A percentile compares a stretch with the other conserved stretches of the same genome.
phyloP scores from a whole-genome alignment of 352 stramenopile genomes.

The Phytopythium litorale region DNA sequence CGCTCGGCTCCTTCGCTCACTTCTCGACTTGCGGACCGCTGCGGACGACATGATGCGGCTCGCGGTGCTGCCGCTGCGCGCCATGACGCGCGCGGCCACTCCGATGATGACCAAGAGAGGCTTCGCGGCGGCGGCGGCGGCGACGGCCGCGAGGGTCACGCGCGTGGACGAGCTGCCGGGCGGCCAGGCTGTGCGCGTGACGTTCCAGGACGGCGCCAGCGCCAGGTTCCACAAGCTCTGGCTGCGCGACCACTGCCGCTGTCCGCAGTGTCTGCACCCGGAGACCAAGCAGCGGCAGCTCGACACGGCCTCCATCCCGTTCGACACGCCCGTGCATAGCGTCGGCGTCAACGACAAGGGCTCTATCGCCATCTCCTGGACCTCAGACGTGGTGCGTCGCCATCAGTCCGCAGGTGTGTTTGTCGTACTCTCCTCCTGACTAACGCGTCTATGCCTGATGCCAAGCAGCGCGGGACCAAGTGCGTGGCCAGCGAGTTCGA shows the following conservation, averaged over 20 bases:
- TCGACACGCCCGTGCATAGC: constrained; percentile 38
- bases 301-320: constrained; percentile 73
- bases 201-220: constrained; percentile 70
- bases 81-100: neutral
- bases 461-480: constrained; percentile 33
- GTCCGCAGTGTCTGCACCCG: constrained; percentile 56
- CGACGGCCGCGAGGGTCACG: constrained; percentile 12
- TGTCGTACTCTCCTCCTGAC: neutral
- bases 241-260: constrained; percentile 83
- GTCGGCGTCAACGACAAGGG: constrained; percentile 30
- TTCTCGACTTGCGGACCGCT: neutral
- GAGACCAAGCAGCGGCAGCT: constrained; percentile 72
- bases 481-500: constrained; percentile 67
- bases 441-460: neutral
- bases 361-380: constrained; percentile 55
- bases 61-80: neutral
- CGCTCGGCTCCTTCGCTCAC: neutral
- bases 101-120: neutral
- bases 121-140: neutral
- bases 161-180: constrained; percentile 48
- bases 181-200: constrained; percentile 56
- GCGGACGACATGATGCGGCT: neutral
- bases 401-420: too few species aligned
- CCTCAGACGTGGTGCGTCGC: constrained; percentile 39
- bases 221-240: constrained; percentile 85